Base-by-base conservation (phyloP, 768 basidiomycete species). In the Galerina sulciceps region DNA sequence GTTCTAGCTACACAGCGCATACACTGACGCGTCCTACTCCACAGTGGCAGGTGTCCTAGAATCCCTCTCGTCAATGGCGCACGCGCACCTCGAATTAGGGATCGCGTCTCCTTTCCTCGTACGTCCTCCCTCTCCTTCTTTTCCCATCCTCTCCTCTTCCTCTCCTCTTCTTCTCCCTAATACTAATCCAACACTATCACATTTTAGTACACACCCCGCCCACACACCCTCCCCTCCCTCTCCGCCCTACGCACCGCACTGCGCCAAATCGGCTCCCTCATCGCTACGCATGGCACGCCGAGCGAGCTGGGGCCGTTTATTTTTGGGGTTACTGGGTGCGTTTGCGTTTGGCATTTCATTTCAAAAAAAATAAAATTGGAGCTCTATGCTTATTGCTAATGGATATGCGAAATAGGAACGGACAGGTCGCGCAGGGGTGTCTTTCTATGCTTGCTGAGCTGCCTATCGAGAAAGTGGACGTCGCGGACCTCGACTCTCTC, bases 31-130 rank as follows among this genome's bases (percentile, higher is more conserved):
- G n/a, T n/a, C n/a, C n/a, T n/a, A n/a, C n/a, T n/a, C n/a, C n/a
- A n/a, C 70, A 94, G 93, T 92, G 57, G 91, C 91, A 10, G 94
- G 94, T 11, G 87, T 87, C 6, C 83, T 94, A 2, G 94, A 96
- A 73, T 89, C 92, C 0, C 81, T 96, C 18, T 84, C 81, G 1
- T 81, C 91, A 4, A 85, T 92, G 69, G 93, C 92, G 0, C 88
- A 93, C 42, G 83, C 86, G 1, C 86, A 94, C 64, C 80, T 96
- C 6, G 85, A 90, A 67, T 76, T 85, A 6, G 95, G 95, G 0
- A 79, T 93, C 4, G 86, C 91, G 0, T 89, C 90, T 2, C 92
- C 95, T 0, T 91, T 96, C 70, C 79, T 96, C 6, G 93, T 92
- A 65, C 56, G 89, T 74, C n/a, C n/a, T n/a, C n/a, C n/a, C n/a